phyloP scores from a whole-genome alignment of 192 early-diverging fungal genomes.

The Backusella circina region DNA sequence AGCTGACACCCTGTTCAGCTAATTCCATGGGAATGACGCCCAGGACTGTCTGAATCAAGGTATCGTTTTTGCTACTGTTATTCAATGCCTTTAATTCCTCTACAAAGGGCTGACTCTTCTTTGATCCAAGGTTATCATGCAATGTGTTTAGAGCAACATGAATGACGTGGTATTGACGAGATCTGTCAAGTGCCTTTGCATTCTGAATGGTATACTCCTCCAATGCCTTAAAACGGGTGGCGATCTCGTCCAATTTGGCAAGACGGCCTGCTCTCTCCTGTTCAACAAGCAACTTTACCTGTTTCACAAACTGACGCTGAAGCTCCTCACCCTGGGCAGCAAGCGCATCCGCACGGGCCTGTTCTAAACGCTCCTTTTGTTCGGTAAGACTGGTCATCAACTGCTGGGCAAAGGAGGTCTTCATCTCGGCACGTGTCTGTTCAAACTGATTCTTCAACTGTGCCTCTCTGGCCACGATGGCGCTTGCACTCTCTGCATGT shows the following conservation, averaged over 20 bases:
- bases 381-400: conserved; percentile 20
- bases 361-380: conserved; percentile 44
- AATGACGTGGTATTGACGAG: conserved; percentile 56
- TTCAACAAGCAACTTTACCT: conserved; percentile 80
- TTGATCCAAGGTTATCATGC: conserved; percentile 46
- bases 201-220: conserved; percentile 64
- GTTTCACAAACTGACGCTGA: conserved; percentile 73
- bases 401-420: conserved; percentile 27
- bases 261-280: conserved; percentile 87
- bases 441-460: conserved; percentile 43
- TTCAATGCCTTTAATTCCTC: conserved; percentile 64
- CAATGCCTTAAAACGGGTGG: conserved; percentile 71
- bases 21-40: conserved; percentile 51
- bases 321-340: conserved; percentile 63
- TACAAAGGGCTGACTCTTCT: conserved; percentile 58
- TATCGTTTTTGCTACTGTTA: conserved; percentile 51
- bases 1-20: conserved; percentile 61
- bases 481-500: conserved; percentile 41
- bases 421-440: conserved; percentile 7
- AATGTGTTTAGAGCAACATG: conserved; percentile 67
- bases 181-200: conserved; percentile 62
- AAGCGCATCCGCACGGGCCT: conserved; percentile 61
- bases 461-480: conserved; percentile 43
- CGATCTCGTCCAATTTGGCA: conserved; percentile 79
- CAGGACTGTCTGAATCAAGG: conserved; percentile 58